phyloP scores from a whole-genome alignment of 345 rosid species.

The Moricandia moricandioides region DNA sequence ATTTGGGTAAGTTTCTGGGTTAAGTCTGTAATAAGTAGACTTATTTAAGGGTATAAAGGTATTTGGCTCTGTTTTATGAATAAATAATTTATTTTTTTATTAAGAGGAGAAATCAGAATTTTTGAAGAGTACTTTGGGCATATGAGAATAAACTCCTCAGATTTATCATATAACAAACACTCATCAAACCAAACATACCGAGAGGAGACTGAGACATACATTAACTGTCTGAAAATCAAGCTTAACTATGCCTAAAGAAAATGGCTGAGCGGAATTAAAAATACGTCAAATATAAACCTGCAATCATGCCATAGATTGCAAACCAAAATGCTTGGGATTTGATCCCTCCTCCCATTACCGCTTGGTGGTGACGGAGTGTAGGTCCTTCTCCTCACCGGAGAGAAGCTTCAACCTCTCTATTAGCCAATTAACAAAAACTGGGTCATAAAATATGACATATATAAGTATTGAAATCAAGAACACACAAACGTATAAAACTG shows the following conservation, averaged over 20 bases:
- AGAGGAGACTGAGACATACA: neutral
- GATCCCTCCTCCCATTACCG: neutral
- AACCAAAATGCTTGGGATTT: neutral
- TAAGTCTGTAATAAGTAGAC: too few relatives aligned
- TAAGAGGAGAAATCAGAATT: too few relatives aligned
- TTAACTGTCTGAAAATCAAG: neutral
- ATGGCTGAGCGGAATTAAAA: neutral
- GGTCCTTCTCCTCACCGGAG: neutral
- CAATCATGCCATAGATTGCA: neutral
- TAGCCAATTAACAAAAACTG: neutral
- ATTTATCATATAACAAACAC: neutral
- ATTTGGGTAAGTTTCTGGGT: too few relatives aligned
- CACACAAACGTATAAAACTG: too few relatives aligned
- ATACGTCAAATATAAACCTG: neutral
- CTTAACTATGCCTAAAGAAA: neutral
- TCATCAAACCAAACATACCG: neutral
- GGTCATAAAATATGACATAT: neutral
- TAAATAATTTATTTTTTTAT: too few relatives aligned
- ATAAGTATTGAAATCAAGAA: too few relatives aligned
- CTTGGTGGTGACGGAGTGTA: neutral
- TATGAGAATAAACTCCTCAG: neutral
- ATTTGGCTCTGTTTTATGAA: too few relatives aligned
- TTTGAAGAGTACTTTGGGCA: too few relatives aligned
- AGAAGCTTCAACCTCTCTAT: neutral
- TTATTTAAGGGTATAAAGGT: too few relatives aligned